Evolutionary conservation across 202 grass and related monocot species (phyloP).

Genomic region (Saccharum hybrid): DNA sequence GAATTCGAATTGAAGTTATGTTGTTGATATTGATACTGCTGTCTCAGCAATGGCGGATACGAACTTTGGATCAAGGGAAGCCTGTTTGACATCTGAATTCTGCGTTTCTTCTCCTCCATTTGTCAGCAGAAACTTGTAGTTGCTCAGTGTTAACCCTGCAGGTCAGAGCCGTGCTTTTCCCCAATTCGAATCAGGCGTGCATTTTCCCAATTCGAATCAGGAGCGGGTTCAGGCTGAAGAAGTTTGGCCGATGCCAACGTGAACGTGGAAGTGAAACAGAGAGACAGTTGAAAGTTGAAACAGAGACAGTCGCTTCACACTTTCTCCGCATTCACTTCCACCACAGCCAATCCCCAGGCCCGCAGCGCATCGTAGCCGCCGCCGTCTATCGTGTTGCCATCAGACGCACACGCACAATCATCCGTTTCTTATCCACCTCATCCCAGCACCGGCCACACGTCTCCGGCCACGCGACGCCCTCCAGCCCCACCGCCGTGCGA

Average conservation of each 20-base stretch:
- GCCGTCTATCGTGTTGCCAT: not conserved
- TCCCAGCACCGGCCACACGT: constrained; percentile 49
- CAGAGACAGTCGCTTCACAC: not conserved
- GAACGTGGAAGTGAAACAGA: not conserved
- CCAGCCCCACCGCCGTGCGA: constrained; percentile 36
- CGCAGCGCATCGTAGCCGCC: not conserved
- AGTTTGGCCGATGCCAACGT: not conserved
- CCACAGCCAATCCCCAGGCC: not conserved
- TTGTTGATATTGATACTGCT: too few relatives aligned
- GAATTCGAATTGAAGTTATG: too few relatives aligned
- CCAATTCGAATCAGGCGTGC: too few relatives aligned
- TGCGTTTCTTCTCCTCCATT: not conserved
- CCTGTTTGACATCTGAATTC: not conserved
- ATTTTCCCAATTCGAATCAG: not conserved
- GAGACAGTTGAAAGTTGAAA: not conserved
- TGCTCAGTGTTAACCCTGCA: not conserved
- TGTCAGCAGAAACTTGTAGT: not conserved
- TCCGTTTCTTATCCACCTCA: constrained; percentile 56
- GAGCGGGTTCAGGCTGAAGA: not conserved
- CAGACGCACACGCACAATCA: constrained; percentile 5
- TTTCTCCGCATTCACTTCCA: not conserved
- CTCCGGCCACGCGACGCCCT: constrained; percentile 9
- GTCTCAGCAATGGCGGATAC: not conserved
- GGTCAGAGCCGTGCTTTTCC: not conserved
- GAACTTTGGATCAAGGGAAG: not conserved